These are phyloP conservation scores for Pelargonium citronellum DNA, from an alignment of 441 rosid genomes.

Conservation along the genomic window DNA sequence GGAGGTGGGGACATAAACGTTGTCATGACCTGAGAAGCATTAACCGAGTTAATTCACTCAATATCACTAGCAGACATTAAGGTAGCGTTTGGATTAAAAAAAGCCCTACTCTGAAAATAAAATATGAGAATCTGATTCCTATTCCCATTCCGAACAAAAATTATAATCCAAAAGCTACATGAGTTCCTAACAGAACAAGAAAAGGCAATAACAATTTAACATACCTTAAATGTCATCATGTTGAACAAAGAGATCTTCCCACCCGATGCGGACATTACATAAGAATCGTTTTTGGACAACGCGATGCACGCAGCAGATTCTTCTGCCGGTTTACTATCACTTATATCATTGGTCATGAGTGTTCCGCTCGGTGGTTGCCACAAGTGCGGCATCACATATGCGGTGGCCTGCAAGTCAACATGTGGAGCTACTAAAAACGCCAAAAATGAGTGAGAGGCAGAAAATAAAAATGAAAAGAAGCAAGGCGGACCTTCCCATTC, in stretches of 20 bases:
- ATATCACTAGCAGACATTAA: too few relatives aligned
- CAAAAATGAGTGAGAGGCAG: too few relatives aligned
- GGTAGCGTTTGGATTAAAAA: too few relatives aligned
- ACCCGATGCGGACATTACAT: slow-evolving; percentile 90
- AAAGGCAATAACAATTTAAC: too few relatives aligned
- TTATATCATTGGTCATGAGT: slow-evolving; percentile 65
- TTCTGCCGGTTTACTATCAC: slow-evolving; percentile 61
- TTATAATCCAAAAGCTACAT: too few relatives aligned
- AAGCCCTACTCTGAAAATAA: too few relatives aligned
- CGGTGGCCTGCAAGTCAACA: slow-evolving; percentile 50
- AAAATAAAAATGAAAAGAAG: too few relatives aligned
- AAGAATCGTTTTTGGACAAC: slow-evolving; percentile 78
- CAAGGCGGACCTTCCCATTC: slow-evolving; percentile 59
- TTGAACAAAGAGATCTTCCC: slow-evolving; percentile 80
- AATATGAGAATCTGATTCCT: too few relatives aligned
- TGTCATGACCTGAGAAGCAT: slow-evolving; percentile 54
- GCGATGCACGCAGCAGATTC: slow-evolving; percentile 80
- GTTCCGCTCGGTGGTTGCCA: slow-evolving; percentile 85
- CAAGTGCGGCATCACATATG: slow-evolving; percentile 53
- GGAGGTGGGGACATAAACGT: slow-evolving; percentile 78
- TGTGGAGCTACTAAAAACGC: too few relatives aligned
- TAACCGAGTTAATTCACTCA: background rate
- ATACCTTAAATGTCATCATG: slow-evolving; percentile 89
- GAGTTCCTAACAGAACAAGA: too few relatives aligned
- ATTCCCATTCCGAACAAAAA: too few relatives aligned